These are phyloP conservation scores for Mucor racemosus DNA, from an alignment of 371 early-diverging fungal species.

Conservation along the genomic window DNA sequence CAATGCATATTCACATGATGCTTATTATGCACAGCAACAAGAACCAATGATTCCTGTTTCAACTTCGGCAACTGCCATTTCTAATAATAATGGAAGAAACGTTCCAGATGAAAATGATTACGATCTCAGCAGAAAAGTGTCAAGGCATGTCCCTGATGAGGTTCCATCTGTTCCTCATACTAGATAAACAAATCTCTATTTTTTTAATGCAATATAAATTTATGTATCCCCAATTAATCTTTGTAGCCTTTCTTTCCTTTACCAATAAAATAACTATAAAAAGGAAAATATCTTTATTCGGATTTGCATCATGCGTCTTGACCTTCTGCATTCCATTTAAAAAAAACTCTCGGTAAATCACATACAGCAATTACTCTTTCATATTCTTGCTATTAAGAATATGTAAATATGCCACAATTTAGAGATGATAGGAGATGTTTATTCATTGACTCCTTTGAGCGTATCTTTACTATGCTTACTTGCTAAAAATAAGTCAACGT, in stretches of 20 bases:
- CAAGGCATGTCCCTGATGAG: constrained; percentile 33
- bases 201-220: too few relatives aligned
- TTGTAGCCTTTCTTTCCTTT: too few relatives aligned
- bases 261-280: too few relatives aligned
- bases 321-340: too few relatives aligned
- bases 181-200: background rate
- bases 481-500: background rate
- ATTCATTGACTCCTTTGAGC: background rate
- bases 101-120: constrained; percentile 30
- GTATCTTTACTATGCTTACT: background rate
- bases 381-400: too few relatives aligned
- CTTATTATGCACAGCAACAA: constrained; percentile 19
- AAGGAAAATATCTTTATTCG: too few relatives aligned
- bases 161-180: background rate
- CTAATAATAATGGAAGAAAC: constrained; percentile 11
- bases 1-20: constrained; percentile 6
- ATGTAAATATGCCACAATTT: too few relatives aligned
- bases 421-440: background rate
- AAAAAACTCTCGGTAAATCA: too few relatives aligned
- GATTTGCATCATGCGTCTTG: too few relatives aligned
- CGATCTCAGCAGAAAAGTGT: background rate
- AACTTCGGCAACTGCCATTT: background rate
- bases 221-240: background rate
- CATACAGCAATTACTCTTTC: too few relatives aligned
- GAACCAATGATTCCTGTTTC: constrained; percentile 19